phyloP scores from a whole-genome alignment of 345 rosid genomes.

The Xanthoceras sorbifolium region DNA sequence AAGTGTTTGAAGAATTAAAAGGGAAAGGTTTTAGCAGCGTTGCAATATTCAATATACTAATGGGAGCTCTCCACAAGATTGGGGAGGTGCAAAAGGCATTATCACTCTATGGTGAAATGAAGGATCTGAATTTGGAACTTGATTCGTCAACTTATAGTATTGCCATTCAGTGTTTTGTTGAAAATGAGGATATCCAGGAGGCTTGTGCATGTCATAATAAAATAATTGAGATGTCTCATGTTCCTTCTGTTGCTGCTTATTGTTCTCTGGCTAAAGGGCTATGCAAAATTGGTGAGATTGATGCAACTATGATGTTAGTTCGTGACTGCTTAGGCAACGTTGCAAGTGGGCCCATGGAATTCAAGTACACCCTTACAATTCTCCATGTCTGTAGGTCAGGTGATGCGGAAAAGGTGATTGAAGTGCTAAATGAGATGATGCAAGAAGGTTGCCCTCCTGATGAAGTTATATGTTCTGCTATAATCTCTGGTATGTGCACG shows the following conservation, averaged over 20 bases:
- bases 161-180: constrained; percentile 57
- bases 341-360: constrained; percentile 70
- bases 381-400: constrained; percentile 61
- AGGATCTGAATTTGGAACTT: constrained; percentile 43
- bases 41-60: constrained; percentile 60
- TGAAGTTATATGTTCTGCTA: constrained; percentile 63
- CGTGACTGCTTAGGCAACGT: constrained; percentile 80
- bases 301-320: constrained; percentile 77
- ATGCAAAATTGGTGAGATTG: constrained; percentile 77
- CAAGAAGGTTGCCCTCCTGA: constrained; percentile 57
- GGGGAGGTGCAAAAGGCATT: constrained; percentile 62
- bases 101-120: constrained; percentile 61
- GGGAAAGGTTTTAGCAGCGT: constrained; percentile 59
- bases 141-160: constrained; percentile 60
- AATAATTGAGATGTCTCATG: constrained; percentile 64
- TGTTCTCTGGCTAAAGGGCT: constrained; percentile 68
- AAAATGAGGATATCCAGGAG: constrained; percentile 51
- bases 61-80: constrained; percentile 54
- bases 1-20: constrained; percentile 61
- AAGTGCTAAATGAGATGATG: constrained; percentile 76
- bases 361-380: constrained; percentile 65
- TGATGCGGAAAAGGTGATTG: constrained; percentile 57
- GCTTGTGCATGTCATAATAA: constrained; percentile 75
- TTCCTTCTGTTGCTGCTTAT: constrained; percentile 74
- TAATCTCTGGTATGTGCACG: constrained; percentile 76